Evolutionary conservation across 495 filamentous ascomycete species (phyloP).

Genomic region (Poronia punctata): DNA sequence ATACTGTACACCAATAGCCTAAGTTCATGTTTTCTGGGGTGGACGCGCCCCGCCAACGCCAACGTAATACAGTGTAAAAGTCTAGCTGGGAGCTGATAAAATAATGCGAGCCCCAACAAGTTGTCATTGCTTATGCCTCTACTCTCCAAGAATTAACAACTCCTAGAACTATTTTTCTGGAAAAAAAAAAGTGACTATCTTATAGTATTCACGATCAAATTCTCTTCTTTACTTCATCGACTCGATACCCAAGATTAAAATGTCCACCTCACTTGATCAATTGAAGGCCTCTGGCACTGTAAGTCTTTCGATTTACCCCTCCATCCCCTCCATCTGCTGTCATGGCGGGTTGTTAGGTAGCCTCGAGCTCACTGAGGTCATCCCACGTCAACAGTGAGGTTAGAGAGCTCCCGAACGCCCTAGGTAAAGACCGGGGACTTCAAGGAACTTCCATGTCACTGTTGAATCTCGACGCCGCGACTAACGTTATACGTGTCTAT

Average conservation of each 20-base stretch:
- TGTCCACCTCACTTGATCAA: constrained; percentile 88
- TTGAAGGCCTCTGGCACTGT: constrained; percentile 94
- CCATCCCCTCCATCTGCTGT: constrained; percentile 22
- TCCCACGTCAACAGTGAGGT: background rate
- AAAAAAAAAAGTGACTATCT: too few species aligned
- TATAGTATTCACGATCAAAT: too few species aligned
- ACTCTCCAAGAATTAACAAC: constrained; percentile 4
- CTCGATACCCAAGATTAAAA: constrained; percentile 36
- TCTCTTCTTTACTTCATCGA: too few species aligned
- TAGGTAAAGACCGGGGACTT: too few species aligned
- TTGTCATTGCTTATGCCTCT: constrained; percentile 5
- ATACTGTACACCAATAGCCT: background rate
- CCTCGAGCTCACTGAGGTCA: constrained; percentile 1
- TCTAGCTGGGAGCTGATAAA: constrained; percentile 1
- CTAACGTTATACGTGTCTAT: constrained; percentile 9
- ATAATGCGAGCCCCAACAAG: background rate
- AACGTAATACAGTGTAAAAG: background rate
- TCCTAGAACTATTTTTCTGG: background rate
- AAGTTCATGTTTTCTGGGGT: background rate
- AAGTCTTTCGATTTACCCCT: constrained; percentile 45
- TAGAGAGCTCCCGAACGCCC: background rate
- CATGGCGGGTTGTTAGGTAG: constrained; percentile 12
- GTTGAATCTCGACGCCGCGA: too few species aligned
- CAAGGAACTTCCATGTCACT: too few species aligned
- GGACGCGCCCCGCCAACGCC: background rate